Percentiles rank a stretch among this genome's conserved stretches.
Evolutionary conservation across 108 stramenopile genomes (phyloP).

Genomic region (Cyclostephanos invisitatus): DNA sequence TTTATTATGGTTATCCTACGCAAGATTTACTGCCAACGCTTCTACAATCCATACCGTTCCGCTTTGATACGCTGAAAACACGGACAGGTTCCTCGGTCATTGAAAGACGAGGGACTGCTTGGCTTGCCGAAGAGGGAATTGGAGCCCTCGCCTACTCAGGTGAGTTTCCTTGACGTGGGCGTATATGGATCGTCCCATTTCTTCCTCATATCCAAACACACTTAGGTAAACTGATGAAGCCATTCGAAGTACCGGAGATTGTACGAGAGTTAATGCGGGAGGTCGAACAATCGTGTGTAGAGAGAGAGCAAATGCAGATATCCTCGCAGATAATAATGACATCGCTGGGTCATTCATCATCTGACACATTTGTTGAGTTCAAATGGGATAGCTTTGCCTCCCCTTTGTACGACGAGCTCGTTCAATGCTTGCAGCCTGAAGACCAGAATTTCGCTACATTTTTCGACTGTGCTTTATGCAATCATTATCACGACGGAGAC

Average conservation of each 20-base stretch:
- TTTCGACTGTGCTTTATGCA: constrained; percentile 78
- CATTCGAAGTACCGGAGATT: constrained; percentile 47
- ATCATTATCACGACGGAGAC: constrained; percentile 71
- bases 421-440: constrained; percentile 28
- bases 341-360: not conserved
- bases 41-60: constrained; percentile 58
- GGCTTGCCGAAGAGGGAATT: constrained; percentile 68
- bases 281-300: constrained; percentile 46
- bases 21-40: constrained; percentile 26
- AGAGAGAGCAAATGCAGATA: constrained; percentile 11
- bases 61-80: constrained; percentile 66
- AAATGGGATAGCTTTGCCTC: constrained; percentile 32
- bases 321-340: constrained; percentile 14
- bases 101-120: constrained; percentile 75
- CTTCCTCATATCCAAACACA: not conserved
- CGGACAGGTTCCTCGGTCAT: constrained; percentile 56
- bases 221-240: constrained; percentile 59
- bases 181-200: too few species aligned
- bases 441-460: constrained; percentile 22
- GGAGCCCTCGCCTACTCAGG: constrained; percentile 73
- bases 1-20: constrained; percentile 38
- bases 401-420: constrained; percentile 26
- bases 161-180: not conserved
- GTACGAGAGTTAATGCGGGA: constrained; percentile 53
- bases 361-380: constrained; percentile 20